phyloP scores from a whole-genome alignment of 768 basidiomycete species.

The Rhodotorula sphaerocarpa region DNA sequence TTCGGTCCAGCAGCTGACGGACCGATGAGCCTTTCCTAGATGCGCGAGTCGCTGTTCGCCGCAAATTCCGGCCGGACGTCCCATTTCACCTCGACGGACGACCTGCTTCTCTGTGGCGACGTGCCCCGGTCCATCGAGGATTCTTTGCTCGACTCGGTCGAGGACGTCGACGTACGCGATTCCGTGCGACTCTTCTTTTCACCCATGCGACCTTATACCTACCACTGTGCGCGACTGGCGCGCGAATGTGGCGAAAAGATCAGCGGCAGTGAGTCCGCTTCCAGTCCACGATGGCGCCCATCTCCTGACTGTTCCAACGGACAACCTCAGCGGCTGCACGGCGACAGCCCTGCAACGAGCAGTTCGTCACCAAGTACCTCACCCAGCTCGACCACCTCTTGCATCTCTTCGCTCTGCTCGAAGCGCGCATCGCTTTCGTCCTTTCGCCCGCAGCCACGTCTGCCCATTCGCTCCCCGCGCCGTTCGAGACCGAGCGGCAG shows the following conservation, averaged over 20 bases:
- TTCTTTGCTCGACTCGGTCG: conserved; percentile 29
- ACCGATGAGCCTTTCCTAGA: too few relatives aligned
- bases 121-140: conserved; percentile 25
- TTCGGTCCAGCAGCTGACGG: rapidly evolving
- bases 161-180: conserved; percentile 34
- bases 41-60: conserved; percentile 32
- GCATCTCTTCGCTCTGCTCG: conserved; percentile 30
- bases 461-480: conserved; percentile 27
- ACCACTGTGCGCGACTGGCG: conserved; percentile 27
- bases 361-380: conserved; percentile 19
- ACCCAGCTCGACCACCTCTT: conserved; percentile 31
- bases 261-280: conserved; percentile 23
- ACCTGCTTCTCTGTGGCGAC: conserved; percentile 28
- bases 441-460: conserved; percentile 27
- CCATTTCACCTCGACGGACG: conserved; percentile 29
- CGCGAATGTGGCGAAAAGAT: conserved; percentile 24
- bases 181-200: conserved; percentile 31
- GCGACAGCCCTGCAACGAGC: conserved; percentile 26
- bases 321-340: conserved; percentile 17
- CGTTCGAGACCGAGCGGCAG: conserved; percentile 23
- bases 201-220: conserved; percentile 27
- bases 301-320: neutral
- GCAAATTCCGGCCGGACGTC: conserved; percentile 28
- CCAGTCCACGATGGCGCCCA: too few relatives aligned
- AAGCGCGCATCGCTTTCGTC: conserved; percentile 27